Conservation (phyloP, 768 basidiomycete species). For the Termitomyces sp. region DNA sequence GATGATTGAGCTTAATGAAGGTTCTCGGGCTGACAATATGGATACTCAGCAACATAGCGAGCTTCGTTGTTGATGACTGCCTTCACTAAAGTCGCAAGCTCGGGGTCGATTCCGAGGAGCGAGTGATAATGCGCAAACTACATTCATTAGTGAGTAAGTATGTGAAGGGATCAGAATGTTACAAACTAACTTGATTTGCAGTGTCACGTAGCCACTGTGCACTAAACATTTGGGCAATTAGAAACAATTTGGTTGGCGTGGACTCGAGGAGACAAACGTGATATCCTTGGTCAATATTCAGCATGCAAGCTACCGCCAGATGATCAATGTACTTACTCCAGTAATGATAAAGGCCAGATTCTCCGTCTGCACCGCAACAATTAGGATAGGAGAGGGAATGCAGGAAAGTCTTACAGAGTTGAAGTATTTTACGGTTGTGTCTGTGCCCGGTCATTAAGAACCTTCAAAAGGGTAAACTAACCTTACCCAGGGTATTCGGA, state of each 20-base stretch:
- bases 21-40: constrained; percentile 59
- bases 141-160: constrained; percentile 10
- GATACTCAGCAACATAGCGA: constrained; percentile 67
- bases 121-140: constrained; percentile 72
- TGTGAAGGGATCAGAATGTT: background rate
- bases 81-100: constrained; percentile 56
- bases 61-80: constrained; percentile 85
- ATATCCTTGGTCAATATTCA: constrained; percentile 51
- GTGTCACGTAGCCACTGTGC: constrained; percentile 86
- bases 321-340: constrained; percentile 44
- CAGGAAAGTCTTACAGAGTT: constrained; percentile 40
- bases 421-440: constrained; percentile 80
- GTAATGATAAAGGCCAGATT: constrained; percentile 82
- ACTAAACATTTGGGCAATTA: constrained; percentile 30
- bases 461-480: background rate
- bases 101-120: constrained; percentile 54
- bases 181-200: constrained; percentile 60
- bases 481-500: constrained; percentile 73
- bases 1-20: background rate
- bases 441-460: constrained; percentile 31
- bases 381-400: background rate
- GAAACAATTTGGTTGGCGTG: background rate
- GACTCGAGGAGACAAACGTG: constrained; percentile 45
- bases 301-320: background rate
- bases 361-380: constrained; percentile 40